These are phyloP conservation scores for Umbilicus rupestris DNA, from an alignment of 164 flowering plant species.

Conservation along the genomic window DNA sequence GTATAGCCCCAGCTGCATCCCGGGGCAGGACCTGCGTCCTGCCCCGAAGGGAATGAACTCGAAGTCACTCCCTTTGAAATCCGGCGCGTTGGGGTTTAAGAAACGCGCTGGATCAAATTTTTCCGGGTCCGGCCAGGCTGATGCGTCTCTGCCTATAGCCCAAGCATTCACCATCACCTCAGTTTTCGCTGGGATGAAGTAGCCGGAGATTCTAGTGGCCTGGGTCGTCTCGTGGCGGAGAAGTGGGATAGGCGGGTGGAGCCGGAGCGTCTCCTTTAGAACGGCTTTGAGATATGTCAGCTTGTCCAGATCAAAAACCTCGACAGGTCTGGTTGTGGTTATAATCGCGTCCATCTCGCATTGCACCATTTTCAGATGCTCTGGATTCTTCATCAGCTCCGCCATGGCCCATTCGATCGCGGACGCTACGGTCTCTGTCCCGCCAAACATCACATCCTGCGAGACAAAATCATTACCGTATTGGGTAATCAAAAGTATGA, in stretches of 20 bases:
- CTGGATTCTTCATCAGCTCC: slow-evolving; percentile 24
- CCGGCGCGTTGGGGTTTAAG: slow-evolving; percentile 14
- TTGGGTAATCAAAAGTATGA: neutral
- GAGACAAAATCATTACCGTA: neutral
- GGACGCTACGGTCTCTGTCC: slow-evolving; percentile 26
- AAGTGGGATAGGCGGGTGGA: slow-evolving; percentile 28
- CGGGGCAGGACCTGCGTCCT: slow-evolving; percentile 25
- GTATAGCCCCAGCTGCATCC: slow-evolving; percentile 24
- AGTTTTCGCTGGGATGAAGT: slow-evolving; percentile 16
- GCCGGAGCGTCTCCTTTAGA: slow-evolving; percentile 25
- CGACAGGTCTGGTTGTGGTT: slow-evolving; percentile 13
- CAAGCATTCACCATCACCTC: slow-evolving; percentile 28
- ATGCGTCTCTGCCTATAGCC: slow-evolving; percentile 24
- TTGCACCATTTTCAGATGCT: slow-evolving; percentile 25
- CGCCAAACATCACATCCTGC: slow-evolving; percentile 30
- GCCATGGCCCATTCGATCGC: slow-evolving; percentile 38
- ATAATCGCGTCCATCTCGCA: slow-evolving; percentile 19
- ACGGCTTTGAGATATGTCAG: slow-evolving; percentile 19
- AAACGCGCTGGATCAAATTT: slow-evolving; percentile 21
- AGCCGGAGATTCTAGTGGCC: slow-evolving; percentile 13
- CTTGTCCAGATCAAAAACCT: slow-evolving; percentile 23
- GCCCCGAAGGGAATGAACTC: slow-evolving; percentile 27
- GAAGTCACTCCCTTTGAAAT: slow-evolving; percentile 18
- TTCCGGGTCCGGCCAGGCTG: slow-evolving; percentile 22
- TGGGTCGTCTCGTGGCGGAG: slow-evolving; percentile 21